Conservation (phyloP, 257 asterid genomes). For the Petunia axillaris region DNA sequence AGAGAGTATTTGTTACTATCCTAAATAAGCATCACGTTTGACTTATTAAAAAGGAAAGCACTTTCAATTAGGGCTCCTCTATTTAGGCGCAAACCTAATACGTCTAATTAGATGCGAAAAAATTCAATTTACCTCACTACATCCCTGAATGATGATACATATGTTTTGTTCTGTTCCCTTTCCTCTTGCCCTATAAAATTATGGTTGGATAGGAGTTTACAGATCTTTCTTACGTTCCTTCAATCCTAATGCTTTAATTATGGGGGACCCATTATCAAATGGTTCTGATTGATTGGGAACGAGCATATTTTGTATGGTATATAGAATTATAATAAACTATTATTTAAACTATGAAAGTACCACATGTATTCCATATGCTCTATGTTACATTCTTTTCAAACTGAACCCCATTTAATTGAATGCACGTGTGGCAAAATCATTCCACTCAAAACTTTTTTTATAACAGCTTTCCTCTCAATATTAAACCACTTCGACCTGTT, state of each 20-base stretch:
- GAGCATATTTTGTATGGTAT: conserved; percentile 15
- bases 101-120: too few species aligned
- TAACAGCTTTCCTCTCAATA: neutral
- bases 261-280: conserved; percentile 29
- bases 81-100: too few species aligned
- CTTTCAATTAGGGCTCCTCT: too few species aligned
- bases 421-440: conserved; percentile 26
- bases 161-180: neutral
- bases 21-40: too few species aligned
- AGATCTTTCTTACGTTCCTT: neutral
- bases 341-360: conserved; percentile 4
- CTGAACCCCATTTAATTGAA: conserved; percentile 34
- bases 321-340: neutral
- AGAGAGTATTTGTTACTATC: too few species aligned
- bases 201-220: neutral
- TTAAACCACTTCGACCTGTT: neutral
- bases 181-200: neutral
- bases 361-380: conserved; percentile 20
- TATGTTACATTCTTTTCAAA: conserved; percentile 40
- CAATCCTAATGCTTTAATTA: conserved; percentile 8
- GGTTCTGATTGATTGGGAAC: conserved; percentile 33
- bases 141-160: neutral
- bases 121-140: neutral
- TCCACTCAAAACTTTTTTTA: neutral
- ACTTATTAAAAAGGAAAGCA: too few species aligned